Base-by-base conservation (phyloP, 2,329 filamentous ascomycete species). In the Botrytis pseudocinerea region DNA sequence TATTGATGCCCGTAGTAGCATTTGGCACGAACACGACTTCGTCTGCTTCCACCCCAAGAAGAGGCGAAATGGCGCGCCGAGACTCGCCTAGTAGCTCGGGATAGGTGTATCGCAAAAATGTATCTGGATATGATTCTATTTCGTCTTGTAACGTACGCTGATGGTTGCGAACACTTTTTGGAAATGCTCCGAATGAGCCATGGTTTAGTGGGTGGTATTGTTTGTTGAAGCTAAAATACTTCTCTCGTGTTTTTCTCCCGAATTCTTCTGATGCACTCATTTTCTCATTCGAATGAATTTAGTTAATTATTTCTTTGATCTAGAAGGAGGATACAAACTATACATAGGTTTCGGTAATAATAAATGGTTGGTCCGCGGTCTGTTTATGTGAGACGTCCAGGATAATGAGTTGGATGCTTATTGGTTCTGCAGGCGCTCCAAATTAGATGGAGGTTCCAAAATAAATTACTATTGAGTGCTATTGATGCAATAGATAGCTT, bases 1-100 rank as follows among this genome's bases (percentile, higher is more conserved):
- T 93, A 83, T 95, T 95, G 69, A 94, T 83, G 22, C 89, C 93
- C 0, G 88, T 91, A 0, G 93, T 96, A 8, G 93, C 93, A 80
- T 97, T 97, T 74, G 88, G 85, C 0, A 97, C 89, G 76, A 97
- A 18, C 28, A 57, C 25, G 1, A 57, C 51, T 32, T 57, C 51
- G 16, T n/a, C 28, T 8, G 28, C 28, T 18, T 32, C 51, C n/a
- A 32, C 51, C 6, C n/a, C 51, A 32, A 57, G 51, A 57, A 57
- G 51, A 57, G 51, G 51, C 8, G 12, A 14, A 28, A 57, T 32
- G 28, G n/a, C n/a, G n/a, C 51, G n/a, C 16, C 51, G 51, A 57
- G 51, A 57, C 3, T 32, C 14, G 7, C n/a, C 5, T 32, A 57
- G 14, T 7, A 32, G n/a, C 1, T 32, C 51, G 4, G 51, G 51